phyloP scores from a whole-genome alignment of 169 alveolate species.

The Cyclospora cayetanensis region DNA sequence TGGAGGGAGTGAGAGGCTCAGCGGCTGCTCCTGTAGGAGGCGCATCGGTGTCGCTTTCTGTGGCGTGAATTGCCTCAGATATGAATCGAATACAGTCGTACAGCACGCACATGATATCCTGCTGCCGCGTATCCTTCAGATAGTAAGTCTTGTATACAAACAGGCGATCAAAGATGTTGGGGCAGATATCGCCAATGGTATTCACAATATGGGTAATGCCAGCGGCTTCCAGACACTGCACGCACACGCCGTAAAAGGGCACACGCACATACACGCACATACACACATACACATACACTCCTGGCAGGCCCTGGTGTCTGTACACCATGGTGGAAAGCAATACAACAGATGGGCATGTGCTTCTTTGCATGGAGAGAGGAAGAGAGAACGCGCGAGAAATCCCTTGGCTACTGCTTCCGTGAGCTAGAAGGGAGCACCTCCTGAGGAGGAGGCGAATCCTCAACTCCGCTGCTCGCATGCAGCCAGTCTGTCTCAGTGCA shows the following conservation, averaged over 20 bases:
- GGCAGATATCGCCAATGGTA: conserved; percentile 59
- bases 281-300: neutral
- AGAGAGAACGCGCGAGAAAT: too few species aligned
- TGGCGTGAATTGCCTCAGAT: conserved; percentile 37
- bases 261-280: neutral
- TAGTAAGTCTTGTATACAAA: conserved; percentile 44
- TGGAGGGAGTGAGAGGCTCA: neutral
- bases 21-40: neutral
- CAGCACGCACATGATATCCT: conserved; percentile 44
- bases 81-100: conserved; percentile 51
- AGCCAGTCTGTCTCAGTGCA: too few species aligned
- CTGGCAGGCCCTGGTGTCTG: too few species aligned
- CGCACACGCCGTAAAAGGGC: neutral
- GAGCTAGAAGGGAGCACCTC: too few species aligned
- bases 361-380: too few species aligned
- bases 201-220: conserved; percentile 68
- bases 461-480: too few species aligned
- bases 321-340: too few species aligned
- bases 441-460: too few species aligned
- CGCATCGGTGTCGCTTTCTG: too few species aligned
- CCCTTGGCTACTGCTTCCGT: too few species aligned
- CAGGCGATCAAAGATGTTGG: conserved; percentile 19
- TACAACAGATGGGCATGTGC: too few species aligned
- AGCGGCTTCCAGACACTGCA: conserved; percentile 42
- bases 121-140: conserved; percentile 58